These are phyloP conservation scores for Papiliotrema laurentii DNA, from an alignment of 1,284 basidiomycete species.

Conservation along the genomic window DNA sequence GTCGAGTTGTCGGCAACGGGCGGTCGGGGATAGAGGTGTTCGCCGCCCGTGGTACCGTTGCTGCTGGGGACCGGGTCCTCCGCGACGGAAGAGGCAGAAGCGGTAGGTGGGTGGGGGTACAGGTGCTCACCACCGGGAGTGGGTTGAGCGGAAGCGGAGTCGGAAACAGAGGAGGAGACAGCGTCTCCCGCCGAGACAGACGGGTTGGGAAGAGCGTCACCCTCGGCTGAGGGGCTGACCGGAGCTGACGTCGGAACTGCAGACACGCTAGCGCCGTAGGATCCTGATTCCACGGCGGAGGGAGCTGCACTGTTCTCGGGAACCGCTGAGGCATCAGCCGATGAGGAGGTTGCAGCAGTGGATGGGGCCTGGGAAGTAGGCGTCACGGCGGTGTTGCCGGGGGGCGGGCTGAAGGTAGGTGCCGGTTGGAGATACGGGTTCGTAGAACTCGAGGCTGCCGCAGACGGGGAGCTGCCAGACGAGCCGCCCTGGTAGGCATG, in stretches of 20 bases:
- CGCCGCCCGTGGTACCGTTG: background rate
- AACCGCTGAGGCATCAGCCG: background rate
- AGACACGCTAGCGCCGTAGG: background rate
- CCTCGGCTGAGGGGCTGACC: background rate
- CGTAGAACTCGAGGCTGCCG: background rate
- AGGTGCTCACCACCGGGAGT: background rate
- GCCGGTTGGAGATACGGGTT: conserved; percentile 1
- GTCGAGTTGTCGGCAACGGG: background rate
- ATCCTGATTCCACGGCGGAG: background rate
- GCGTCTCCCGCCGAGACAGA: background rate
- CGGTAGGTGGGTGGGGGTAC: background rate
- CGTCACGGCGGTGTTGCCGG: background rate
- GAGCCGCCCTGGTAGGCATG: too few relatives aligned
- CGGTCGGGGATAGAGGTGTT: conserved; percentile 1
- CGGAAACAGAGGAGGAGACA: background rate
- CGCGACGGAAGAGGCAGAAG: background rate
- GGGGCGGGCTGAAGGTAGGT: background rate
- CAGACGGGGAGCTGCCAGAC: background rate
- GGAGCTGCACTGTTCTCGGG: background rate
- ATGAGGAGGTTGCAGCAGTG: background rate
- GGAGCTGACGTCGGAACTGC: background rate
- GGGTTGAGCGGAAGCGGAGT: background rate
- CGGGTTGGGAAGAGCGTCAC: background rate
- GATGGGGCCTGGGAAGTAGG: background rate
- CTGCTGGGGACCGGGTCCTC: background rate